Base-by-base conservation (phyloP, 805 yeast genomes). In the Candida tallmaniae region DNA sequence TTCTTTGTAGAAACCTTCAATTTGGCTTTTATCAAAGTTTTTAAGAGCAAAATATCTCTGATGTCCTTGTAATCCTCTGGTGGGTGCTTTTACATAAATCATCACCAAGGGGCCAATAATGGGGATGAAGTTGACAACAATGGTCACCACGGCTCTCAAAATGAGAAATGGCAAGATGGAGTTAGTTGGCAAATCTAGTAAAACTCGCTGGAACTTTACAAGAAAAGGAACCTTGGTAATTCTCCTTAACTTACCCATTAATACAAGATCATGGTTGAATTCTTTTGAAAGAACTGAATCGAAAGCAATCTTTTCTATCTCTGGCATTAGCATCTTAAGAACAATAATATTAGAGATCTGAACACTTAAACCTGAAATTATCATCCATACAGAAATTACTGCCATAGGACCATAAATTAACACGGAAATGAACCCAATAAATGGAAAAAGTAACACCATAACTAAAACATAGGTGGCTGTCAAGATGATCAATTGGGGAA, bases 41-140 rank as follows among this genome's bases (percentile, higher is more conserved):
- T 76, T 78, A 32, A 80, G 62, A 23, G 65, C 67, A 46, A 74
- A 79, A 51, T 79, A 81, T 27, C 85, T 60, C 11, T 59, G 47
- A 34, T 78, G 84, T 23, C 74, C 65, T 28, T 60, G 58, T 35
- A 65, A 58, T 0, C 80, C 85, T 23, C 70, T 70, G 14, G 70
- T 54, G 0, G 83, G 75, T 1, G 84, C 78, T 35, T 69, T 73
- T 5, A 76, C 36, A 2, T 73, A 34, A 10, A 77, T 55, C 8
- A 74, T 68, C 6, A 76, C 17, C 4, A 70, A n/a, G 0, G 84
- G 83, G 0, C 88, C 88, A 5, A 74, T 13, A 5, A 78, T 23
- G 0, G 88, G 88, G 10, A 81, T 61, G 34, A 67, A 52, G 20
- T 71, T 68, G 9, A 79, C 47, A 0, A 62, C 11, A 12, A 73